phyloP scores from a whole-genome alignment of 2,329 filamentous ascomycete species.

The Ambrosiella beaveri region DNA sequence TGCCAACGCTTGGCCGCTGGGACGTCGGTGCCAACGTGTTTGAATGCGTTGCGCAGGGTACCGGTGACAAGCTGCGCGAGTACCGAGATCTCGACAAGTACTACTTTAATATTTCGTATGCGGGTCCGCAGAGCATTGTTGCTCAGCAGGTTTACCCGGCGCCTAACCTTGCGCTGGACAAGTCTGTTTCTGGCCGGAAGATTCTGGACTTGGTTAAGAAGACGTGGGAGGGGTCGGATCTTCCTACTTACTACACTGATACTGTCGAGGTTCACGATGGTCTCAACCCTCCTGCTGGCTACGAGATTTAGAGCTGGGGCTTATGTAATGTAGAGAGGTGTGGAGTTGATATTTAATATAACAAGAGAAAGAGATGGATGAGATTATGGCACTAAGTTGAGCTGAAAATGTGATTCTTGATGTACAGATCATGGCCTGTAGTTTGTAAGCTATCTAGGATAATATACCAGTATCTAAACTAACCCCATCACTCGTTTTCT shows the following conservation, averaged over 20 bases:
- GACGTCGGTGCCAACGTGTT: slow-evolving; percentile 60
- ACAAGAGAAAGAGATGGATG: not conserved
- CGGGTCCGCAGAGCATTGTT: slow-evolving; percentile 28
- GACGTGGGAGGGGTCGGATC: slow-evolving; percentile 22
- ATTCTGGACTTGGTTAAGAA: slow-evolving; percentile 24
- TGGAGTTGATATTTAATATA: not conserved
- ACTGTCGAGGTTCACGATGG: slow-evolving; percentile 26
- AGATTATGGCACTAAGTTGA: not conserved
- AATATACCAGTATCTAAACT: too few relatives aligned
- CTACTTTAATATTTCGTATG: slow-evolving; percentile 37
- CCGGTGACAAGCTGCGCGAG: slow-evolving; percentile 33
- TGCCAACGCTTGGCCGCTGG: slow-evolving; percentile 52
- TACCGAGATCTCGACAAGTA: slow-evolving; percentile 25
- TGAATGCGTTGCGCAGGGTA: slow-evolving; percentile 39
- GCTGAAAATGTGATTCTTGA: not conserved
- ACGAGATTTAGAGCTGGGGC: not conserved
- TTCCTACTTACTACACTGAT: slow-evolving; percentile 27
- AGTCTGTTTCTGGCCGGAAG: slow-evolving; percentile 19
- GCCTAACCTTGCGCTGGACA: slow-evolving; percentile 23
- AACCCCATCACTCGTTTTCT: too few relatives aligned
- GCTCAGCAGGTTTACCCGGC: slow-evolving; percentile 22
- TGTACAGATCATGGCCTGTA: not conserved
- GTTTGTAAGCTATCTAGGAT: too few relatives aligned
- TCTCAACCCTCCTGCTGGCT: slow-evolving; percentile 22
- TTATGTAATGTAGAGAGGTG: not conserved